Percentiles rank a stretch among this genome's conserved stretches.
These are phyloP conservation scores for Diplodia sapinea DNA, from an alignment of 2,329 filamentous ascomycete species.

Conservation along the genomic window DNA sequence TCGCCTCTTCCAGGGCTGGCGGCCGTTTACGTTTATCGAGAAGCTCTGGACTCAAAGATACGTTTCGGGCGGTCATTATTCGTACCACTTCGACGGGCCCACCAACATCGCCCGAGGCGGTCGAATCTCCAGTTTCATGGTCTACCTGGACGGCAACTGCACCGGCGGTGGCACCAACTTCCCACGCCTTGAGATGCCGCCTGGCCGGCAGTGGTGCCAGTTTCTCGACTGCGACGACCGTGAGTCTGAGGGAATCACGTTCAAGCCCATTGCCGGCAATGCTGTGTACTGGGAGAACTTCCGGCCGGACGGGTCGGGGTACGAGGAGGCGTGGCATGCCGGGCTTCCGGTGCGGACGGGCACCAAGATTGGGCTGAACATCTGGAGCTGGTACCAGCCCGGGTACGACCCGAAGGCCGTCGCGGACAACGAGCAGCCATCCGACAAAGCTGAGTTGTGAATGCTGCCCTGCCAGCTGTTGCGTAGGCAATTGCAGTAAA, in stretches of 20 bases:
- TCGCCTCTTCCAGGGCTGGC: constrained; percentile 66
- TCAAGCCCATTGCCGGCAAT: constrained; percentile 63
- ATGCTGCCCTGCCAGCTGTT: neutral
- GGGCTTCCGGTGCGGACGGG: constrained; percentile 63
- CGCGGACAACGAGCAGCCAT: constrained; percentile 3
- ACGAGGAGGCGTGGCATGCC: constrained; percentile 66
- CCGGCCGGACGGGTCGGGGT: constrained; percentile 60
- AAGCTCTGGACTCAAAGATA: constrained; percentile 67
- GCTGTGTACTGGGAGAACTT: constrained; percentile 70
- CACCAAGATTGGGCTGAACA: constrained; percentile 66
- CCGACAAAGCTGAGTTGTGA: constrained; percentile 26
- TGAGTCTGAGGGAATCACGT: constrained; percentile 57
- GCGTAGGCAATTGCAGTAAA: too few relatives aligned
- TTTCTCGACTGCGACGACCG: constrained; percentile 60
- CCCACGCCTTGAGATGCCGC: constrained; percentile 56
- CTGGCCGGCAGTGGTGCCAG: constrained; percentile 58
- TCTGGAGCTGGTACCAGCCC: constrained; percentile 67
- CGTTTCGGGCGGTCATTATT: constrained; percentile 63
- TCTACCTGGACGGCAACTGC: constrained; percentile 60
- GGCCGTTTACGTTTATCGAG: constrained; percentile 63
- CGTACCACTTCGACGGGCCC: constrained; percentile 60
- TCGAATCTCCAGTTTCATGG: constrained; percentile 66
- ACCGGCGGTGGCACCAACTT: constrained; percentile 67
- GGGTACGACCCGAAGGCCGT: constrained; percentile 25
- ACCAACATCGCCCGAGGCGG: constrained; percentile 21